Evolutionary conservation across 2,329 filamentous ascomycete genomes (phyloP), one percentile per base, ranked within the genome.

Genomic region (Fusarium odoratissimum): DNA sequence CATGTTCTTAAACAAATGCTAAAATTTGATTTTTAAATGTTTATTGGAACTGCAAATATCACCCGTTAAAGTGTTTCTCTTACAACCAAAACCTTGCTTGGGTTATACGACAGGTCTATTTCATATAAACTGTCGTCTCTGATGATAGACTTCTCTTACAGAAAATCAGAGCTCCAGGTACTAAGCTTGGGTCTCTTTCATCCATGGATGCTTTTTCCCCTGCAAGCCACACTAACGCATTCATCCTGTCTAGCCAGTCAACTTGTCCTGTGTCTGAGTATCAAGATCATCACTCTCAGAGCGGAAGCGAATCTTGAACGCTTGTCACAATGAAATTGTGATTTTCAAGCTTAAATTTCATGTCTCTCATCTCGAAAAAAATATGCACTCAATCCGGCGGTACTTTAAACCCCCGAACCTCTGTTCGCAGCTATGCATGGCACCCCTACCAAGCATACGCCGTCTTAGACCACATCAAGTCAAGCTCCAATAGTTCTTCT

Each of bases 361-460:
- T 52, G 62, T 60, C 40, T 52, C 41, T 60, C 28, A 23, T 30
- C 21, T 44, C 30, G 16, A 63, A 41, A 63, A 41, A 54, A 23
- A 54, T 54, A 33, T 40, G 33, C 45, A 44, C 46, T 44, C 12
- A n/a, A 31, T 44, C 37, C 23, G 45, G 45, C 30, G 19, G 28
- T 51, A 57, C 30, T 37, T 57, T 58, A 38, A 31, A 38, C 21
- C 51, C 31, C 59, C 59, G 49, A 61, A 35, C 54, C 70, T 72
- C 64, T 75, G 70, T 77, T 75, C 72, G 68, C 72, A 72, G 66
- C 31, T 33, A 70, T 74, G 64, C 64, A 69, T 57, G 67, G 69
- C 37, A 51, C 45, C 44, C 45, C 56, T 67, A 60, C 56, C 44
- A 55, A 30, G n/a, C 28, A 52, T 57, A 49, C 37, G 46, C 52